Evolutionary conservation across 1,284 basidiomycete genomes (phyloP).

Genomic region (Cryptococcus neoformans): DNA sequence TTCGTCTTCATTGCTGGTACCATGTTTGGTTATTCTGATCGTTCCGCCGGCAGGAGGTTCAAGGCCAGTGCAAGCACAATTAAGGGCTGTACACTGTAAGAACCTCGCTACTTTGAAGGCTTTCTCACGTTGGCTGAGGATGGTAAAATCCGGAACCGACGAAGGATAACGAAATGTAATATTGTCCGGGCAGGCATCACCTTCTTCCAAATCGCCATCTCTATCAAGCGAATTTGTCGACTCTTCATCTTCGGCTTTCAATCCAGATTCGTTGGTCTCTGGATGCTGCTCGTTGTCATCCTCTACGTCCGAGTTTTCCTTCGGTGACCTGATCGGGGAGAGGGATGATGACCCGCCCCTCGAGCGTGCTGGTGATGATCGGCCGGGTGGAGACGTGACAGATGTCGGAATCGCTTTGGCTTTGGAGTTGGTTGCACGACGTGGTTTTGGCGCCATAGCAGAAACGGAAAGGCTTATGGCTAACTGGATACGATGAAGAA

Average conservation of each 20-base stretch:
- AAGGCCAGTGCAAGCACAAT: slow-evolving; percentile 60
- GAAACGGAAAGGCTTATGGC: too few relatives aligned
- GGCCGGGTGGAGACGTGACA: not conserved
- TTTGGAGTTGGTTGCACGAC: not conserved
- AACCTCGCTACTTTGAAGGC: slow-evolving; percentile 47
- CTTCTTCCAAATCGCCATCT: not conserved
- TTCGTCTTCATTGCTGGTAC: slow-evolving; percentile 19
- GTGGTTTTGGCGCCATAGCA: not conserved
- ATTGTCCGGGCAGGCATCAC: slow-evolving; percentile 4
- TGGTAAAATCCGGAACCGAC: slow-evolving; percentile 29
- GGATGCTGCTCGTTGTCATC: not conserved
- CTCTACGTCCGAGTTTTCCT: slow-evolving; percentile 2
- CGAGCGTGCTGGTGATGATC: not conserved
- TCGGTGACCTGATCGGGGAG: slow-evolving; percentile 8
- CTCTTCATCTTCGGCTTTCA: not conserved
- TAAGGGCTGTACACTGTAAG: slow-evolving; percentile 32
- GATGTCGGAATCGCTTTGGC: not conserved
- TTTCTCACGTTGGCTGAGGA: slow-evolving; percentile 30
- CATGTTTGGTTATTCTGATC: slow-evolving; percentile 3
- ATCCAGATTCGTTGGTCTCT: not conserved
- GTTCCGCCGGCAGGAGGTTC: slow-evolving; percentile 55
- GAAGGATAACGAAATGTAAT: slow-evolving; percentile 32
- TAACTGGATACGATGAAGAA: too few relatives aligned
- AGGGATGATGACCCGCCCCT: slow-evolving; percentile 8
- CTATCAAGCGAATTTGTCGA: not conserved